Base-by-base conservation (phyloP, 768 basidiomycete genomes). In the Pleurotus sapidus region DNA sequence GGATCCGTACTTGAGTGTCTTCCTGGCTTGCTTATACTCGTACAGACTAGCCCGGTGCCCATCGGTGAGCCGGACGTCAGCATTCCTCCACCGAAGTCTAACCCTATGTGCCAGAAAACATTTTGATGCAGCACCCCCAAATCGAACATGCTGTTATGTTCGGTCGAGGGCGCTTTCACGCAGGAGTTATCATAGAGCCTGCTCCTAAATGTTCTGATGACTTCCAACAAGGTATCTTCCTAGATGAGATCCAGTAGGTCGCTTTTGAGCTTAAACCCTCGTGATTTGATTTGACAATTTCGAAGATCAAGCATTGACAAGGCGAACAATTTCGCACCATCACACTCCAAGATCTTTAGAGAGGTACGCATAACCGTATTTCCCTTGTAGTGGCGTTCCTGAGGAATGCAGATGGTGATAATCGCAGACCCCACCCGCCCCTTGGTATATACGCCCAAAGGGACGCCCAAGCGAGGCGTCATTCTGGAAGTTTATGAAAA, bases 181-280 rank as follows among this genome's bases (percentile, higher is more conserved):
- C 69, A 20, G 78, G 77, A 0, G 64, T 79, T 3, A 55, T 79
- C 2, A 60, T 80, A 8, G 63, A 67, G 24, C 67, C 65, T 9
- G 56, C 55, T 20, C 61, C 63, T 11, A 60, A 59, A n/a, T 11
- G 63, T 72, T 18, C 68, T 20, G 20, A 20, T 20, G 20, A 20
- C 68, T 57, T 64, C 69, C 6, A 39, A 56, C 0, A 63, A 73
- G 50, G 57, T 56, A 3, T 20, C 24, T 67, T 43, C 57, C 65
- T 14, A 20, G 61, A 66, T 25, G 54, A 54, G 3, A 64, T 71
- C 14, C 69, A 69, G 67, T 70, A 8, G 1, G 58, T 56, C 6
- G 2, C 11, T 27, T 23, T 50, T 34, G 25, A 15, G 6, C 34
- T 64, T 58, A 62, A 61, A 38, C 43, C 18, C 38, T n/a, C 27